These are phyloP conservation scores for Brassica hybrid DNA, from an alignment of 441 rosid genomes.

Conservation along the genomic window DNA sequence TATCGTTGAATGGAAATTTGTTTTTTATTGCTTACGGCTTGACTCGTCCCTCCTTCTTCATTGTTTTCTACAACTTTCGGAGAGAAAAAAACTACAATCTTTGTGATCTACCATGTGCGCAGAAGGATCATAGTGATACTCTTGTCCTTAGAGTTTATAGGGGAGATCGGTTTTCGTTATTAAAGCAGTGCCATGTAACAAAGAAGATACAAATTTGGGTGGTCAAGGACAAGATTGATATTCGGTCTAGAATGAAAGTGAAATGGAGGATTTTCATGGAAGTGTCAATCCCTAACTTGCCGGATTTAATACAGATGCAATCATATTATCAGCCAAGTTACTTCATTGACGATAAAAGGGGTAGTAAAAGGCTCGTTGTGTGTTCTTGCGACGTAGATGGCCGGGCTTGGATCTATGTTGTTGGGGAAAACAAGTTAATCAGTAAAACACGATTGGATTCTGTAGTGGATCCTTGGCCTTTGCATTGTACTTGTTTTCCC, in stretches of 20 bases:
- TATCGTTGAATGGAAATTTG: too few relatives aligned
- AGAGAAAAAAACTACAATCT: too few relatives aligned
- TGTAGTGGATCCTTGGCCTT: conserved; percentile 20
- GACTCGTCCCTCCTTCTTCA: too few relatives aligned
- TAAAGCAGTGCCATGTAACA: background rate
- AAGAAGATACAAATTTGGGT: background rate
- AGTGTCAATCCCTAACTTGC: background rate
- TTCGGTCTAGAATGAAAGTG: background rate
- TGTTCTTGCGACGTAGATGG: conserved; percentile 15
- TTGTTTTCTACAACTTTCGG: too few relatives aligned
- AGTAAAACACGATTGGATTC: background rate
- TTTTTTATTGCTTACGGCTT: too few relatives aligned
- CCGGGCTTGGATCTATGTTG: conserved; percentile 14
- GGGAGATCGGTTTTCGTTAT: background rate
- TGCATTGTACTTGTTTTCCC: conserved; percentile 15
- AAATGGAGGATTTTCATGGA: background rate
- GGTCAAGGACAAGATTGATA: background rate
- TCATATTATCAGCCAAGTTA: background rate
- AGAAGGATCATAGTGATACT: background rate
- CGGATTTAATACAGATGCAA: background rate
- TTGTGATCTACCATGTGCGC: background rate
- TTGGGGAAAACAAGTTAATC: conserved; percentile 3
- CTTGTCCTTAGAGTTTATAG: background rate
- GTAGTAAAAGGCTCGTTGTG: background rate
- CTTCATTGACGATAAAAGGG: background rate